phyloP scores from a whole-genome alignment of 192 early-diverging fungal genomes.

The Entophlyctis luteolus region DNA sequence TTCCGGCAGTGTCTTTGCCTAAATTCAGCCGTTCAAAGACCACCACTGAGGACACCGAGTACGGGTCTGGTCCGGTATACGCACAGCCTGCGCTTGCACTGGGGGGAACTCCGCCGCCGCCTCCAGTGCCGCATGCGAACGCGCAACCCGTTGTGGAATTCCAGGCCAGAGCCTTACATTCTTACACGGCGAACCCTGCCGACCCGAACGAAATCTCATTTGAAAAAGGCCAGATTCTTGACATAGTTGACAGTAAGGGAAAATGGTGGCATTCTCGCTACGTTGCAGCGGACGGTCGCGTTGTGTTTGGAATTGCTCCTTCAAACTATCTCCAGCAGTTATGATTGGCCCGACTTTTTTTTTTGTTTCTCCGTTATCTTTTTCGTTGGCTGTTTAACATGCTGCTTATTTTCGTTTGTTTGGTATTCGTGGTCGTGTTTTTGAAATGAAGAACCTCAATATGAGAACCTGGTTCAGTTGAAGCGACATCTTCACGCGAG shows the following conservation, averaged over 20 bases:
- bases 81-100: too few relatives aligned
- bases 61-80: too few relatives aligned
- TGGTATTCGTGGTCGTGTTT: too few relatives aligned
- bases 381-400: background rate
- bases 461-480: too few relatives aligned
- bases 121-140: background rate
- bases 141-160: background rate
- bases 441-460: too few relatives aligned
- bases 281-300: slow-evolving; percentile 55
- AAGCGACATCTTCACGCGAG: too few relatives aligned
- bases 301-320: slow-evolving; percentile 75
- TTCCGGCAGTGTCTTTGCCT: background rate
- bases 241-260: slow-evolving; percentile 84
- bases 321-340: slow-evolving; percentile 68
- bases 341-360: background rate
- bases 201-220: slow-evolving; percentile 91
- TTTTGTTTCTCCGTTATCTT: background rate
- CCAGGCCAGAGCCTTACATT: background rate
- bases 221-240: slow-evolving; percentile 78
- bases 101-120: background rate
- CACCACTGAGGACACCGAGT: too few relatives aligned
- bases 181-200: slow-evolving; percentile 80
- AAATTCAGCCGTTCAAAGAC: background rate
- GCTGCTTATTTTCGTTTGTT: too few relatives aligned
- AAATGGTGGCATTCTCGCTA: slow-evolving; percentile 97